Base-by-base conservation (phyloP, 2,329 filamentous ascomycete species). In the Ceratocystis cacaofunesta region DNA sequence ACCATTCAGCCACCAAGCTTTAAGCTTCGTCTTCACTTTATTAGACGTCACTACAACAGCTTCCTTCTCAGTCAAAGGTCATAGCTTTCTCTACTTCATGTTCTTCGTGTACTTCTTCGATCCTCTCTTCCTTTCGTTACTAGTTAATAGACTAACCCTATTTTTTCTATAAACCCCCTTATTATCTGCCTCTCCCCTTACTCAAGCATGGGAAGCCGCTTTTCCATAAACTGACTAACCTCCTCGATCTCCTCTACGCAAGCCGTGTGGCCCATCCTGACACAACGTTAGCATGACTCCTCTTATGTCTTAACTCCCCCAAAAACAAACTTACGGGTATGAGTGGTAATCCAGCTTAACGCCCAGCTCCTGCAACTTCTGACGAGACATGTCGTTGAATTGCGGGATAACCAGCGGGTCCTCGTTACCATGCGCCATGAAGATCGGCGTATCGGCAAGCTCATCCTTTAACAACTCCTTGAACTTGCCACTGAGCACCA, bases 361-460 rank as follows among this genome's bases (percentile, higher is more conserved):
- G 0, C 89, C 90, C 74, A 86, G 76, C 48, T 82, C 80, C 74
- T 84, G 85, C 63, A 97, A 76, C 67, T 80, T 73, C 50, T 89
- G 80, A 2, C 82, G 83, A 28, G 88, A 90, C 75, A 79, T 74
- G 73, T 83, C 76, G 15, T 89, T 92, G 75, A 88, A 87, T 65
- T 81, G 76, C 55, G 85, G 82, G 70, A 79, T 81, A 7, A 96
- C 88, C 2, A 96, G 77, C 15, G 80, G 80, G 74, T 99, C 92
- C 0, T 76, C 76, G 68, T 86, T 82, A n/a, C 94, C 94, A 71
- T 97, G 94, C 12, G 83, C 90, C 85, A 96, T 88, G 75, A 94
- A 89, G 68, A 97, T 85, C 0, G 89, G 88, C 1, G 90, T 96
- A 50, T 87, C 79, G 74, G 86, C 84, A 69, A 78, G 77, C 5